Percentiles rank a stretch among this genome's conserved stretches.
phyloP scores from a whole-genome alignment of 805 yeast species.

The Pichia phayaonensis region DNA sequence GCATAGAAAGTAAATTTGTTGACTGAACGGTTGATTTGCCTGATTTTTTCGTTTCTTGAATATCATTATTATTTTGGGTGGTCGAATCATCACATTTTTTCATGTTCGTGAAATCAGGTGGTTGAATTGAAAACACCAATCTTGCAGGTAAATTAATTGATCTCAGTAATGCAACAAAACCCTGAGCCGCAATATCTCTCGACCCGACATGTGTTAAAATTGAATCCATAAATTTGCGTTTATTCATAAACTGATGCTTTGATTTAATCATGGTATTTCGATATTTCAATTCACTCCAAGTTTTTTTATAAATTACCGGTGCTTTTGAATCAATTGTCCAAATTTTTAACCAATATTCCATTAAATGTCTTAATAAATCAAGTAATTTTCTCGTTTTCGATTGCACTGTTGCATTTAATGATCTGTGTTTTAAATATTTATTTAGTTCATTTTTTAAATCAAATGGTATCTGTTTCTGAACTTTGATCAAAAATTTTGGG shows the following conservation, averaged over 20 bases:
- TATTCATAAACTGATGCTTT: constrained; percentile 21
- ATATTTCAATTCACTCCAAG: constrained; percentile 40
- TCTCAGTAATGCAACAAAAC: constrained; percentile 71
- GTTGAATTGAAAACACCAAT: constrained; percentile 76
- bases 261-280: neutral
- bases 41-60: neutral
- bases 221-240: constrained; percentile 36
- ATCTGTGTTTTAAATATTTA: constrained; percentile 18
- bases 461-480: constrained; percentile 43
- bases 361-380: constrained; percentile 65
- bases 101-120: constrained; percentile 68
- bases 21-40: neutral
- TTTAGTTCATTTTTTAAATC: constrained; percentile 38
- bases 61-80: constrained; percentile 10
- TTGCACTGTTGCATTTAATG: constrained; percentile 16
- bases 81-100: constrained; percentile 10
- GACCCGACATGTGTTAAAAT: constrained; percentile 53
- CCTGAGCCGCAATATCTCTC: constrained; percentile 77
- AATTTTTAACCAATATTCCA: constrained; percentile 46
- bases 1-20: constrained; percentile 15
- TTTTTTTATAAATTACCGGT: constrained; percentile 36
- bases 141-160: constrained; percentile 66
- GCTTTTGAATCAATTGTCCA: constrained; percentile 35
- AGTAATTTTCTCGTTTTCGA: constrained; percentile 60
- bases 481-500: constrained; percentile 29